These are phyloP conservation scores for Phytopythium mirpurense DNA, from an alignment of 352 stramenopile species.

Conservation along the genomic window DNA sequence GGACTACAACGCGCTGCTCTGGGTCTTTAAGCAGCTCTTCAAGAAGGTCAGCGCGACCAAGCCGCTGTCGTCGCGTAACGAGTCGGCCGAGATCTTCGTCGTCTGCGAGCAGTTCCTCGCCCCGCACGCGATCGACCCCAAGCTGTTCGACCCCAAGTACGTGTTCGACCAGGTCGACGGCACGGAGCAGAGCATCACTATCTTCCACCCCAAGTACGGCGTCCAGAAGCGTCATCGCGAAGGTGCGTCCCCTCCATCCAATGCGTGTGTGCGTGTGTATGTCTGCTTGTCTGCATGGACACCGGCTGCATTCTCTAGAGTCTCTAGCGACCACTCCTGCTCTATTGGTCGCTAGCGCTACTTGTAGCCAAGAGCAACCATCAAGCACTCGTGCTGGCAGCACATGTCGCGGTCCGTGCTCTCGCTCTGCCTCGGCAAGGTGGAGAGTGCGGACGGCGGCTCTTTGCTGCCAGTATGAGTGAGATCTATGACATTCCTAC, in stretches of 20 bases:
- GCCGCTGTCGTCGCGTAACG: slow-evolving; percentile 95
- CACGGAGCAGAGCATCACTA: slow-evolving; percentile 87
- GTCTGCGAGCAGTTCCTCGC: slow-evolving; percentile 95
- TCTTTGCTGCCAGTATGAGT: slow-evolving; percentile 52
- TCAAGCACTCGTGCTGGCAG: slow-evolving; percentile 69
- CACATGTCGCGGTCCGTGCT: slow-evolving; percentile 25
- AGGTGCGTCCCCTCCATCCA: slow-evolving; percentile 29
- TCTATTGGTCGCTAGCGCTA: slow-evolving; percentile 82
- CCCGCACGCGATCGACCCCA: slow-evolving; percentile 96
- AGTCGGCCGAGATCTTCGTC: slow-evolving; percentile 99
- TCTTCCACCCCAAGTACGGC: slow-evolving; percentile 98
- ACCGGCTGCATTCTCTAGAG: slow-evolving; percentile 88
- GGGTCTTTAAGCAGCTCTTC: slow-evolving; percentile 99
- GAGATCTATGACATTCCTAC: slow-evolving; percentile 82
- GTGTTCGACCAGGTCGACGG: slow-evolving; percentile 95
- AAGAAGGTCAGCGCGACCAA: slow-evolving; percentile 97
- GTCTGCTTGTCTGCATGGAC: slow-evolving; percentile 16
- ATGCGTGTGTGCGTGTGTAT: slow-evolving; percentile 11
- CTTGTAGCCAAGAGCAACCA: slow-evolving; percentile 87
- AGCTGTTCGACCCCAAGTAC: slow-evolving; percentile 97
- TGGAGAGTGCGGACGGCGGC: slow-evolving; percentile 12
- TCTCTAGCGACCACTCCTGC: slow-evolving; percentile 67
- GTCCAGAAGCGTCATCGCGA: slow-evolving; percentile 93
- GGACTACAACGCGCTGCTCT: slow-evolving; percentile 99
- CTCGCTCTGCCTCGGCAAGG: slow-evolving; percentile 12